phyloP scores from a whole-genome alignment of 352 stramenopile species.

The Phytophthora constricta region DNA sequence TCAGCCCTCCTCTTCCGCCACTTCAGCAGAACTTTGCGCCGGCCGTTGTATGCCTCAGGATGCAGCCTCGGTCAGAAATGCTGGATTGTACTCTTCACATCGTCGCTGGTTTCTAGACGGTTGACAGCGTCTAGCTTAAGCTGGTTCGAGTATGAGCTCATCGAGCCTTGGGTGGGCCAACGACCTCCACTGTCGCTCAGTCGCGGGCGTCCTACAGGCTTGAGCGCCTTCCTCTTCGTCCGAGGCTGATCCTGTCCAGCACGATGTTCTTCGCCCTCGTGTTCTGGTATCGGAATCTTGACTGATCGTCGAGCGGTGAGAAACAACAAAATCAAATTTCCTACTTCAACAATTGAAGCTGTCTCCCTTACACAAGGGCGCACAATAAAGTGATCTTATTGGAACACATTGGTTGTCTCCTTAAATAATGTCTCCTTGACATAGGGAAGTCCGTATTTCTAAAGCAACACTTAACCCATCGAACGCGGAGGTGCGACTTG shows the following conservation, averaged over 20 bases:
- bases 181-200: neutral
- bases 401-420: too few relatives aligned
- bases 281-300: neutral
- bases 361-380: neutral
- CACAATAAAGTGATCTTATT: too few relatives aligned
- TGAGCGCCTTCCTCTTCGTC: too few relatives aligned
- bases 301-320: neutral
- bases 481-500: conserved; percentile 19
- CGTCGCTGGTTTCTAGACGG: neutral
- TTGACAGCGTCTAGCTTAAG: neutral
- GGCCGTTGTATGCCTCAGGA: too few relatives aligned
- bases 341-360: neutral
- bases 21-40: too few relatives aligned
- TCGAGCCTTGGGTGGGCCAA: neutral
- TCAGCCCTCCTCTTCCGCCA: too few relatives aligned
- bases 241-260: too few relatives aligned
- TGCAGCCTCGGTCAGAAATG: too few relatives aligned
- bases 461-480: conserved; percentile 21
- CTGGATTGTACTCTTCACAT: too few relatives aligned
- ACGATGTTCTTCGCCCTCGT: too few relatives aligned
- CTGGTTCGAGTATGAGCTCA: neutral
- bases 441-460: neutral
- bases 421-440: too few relatives aligned
- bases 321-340: neutral
- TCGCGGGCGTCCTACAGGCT: too few relatives aligned